Evolutionary conservation across 805 yeast species (phyloP), one percentile per base, ranked within the genome.

Genomic region (Lipomyces orientalis): DNA sequence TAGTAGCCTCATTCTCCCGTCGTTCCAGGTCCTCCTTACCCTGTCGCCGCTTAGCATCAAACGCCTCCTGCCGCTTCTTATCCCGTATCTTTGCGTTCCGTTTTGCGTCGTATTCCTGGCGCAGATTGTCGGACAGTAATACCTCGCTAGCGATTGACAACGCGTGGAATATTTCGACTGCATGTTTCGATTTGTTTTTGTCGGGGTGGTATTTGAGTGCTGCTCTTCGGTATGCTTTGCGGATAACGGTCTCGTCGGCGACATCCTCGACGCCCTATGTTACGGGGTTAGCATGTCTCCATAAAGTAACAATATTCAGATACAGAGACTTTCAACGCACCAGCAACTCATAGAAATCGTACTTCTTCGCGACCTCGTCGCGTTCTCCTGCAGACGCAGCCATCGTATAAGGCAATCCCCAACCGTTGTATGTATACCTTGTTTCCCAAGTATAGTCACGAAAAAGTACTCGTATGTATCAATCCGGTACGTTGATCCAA

Each of bases 131-230:
- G 77, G 90, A 90, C 64, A 91, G 85, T 71, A 94, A 82, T 67
- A 94, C 92, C 77, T 94, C 98, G 77, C 90, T 93, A 1, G 98
- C 99, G 79, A 93, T 97, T 25, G 97, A 90, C 58, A 95, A 90
- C 76, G 94, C 96, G 79, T 95, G 95, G 82, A 95, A 95, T 80
- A 93, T 93, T 76, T 91, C 97, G 2, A 96, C 90, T 22, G 87
- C 81, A 10, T 82, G 88, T 75, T 89, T 89, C 66, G 97, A 82
- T 0, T 86, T 76, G 4, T 87, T 93, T 76, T 95, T 94, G 79
- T 94, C 98, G 0, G 98, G 98, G 78, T 94, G 98, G 75, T 88
- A 86, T 67, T 83, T 82, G 54, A 94, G 82, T 19, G 98, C 98
- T 58, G 92, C 82, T 73, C 87, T 90, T 71, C 97, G 84, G 79